Conservation (phyloP, 2,329 filamentous ascomycete genomes). For the Dactylonectria macrodidyma region DNA sequence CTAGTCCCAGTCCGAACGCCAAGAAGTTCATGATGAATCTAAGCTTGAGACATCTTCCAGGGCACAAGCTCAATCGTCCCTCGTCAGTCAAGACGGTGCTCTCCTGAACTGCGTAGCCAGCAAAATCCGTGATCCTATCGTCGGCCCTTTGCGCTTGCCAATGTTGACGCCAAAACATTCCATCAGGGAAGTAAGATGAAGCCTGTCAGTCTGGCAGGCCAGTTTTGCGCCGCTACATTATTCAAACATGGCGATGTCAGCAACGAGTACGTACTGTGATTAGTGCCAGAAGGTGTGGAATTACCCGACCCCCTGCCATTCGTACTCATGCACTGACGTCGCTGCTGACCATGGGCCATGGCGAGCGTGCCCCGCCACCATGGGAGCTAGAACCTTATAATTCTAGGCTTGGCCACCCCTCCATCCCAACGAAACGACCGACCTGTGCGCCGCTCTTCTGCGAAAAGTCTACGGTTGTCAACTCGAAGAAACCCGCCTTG, state of each 20-base stretch:
- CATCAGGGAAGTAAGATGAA: neutral
- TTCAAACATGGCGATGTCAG: slow-evolving; percentile 35
- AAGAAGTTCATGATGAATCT: neutral
- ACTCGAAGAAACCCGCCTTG: neutral
- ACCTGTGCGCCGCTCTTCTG: neutral
- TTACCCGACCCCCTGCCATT: slow-evolving; percentile 23
- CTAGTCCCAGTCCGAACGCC: neutral
- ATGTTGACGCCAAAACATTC: neutral
- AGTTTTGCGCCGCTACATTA: neutral
- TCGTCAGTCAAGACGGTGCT: neutral
- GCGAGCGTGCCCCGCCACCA: slow-evolving; percentile 41
- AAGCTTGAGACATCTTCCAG: neutral
- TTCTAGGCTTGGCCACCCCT: slow-evolving; percentile 14
- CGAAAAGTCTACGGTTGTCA: neutral
- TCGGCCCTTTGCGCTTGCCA: neutral
- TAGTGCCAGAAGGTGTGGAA: slow-evolving; percentile 8
- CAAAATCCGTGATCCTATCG: too few species aligned
- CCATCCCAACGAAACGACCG: slow-evolving; percentile 5
- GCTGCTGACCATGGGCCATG: slow-evolving; percentile 31
- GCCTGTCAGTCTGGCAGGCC: neutral
- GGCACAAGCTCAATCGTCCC: neutral
- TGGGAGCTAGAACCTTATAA: slow-evolving; percentile 32
- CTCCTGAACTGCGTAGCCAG: neutral
- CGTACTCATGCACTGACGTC: slow-evolving; percentile 45
- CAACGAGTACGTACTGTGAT: slow-evolving; percentile 1